Conservation (phyloP, 2,329 filamentous ascomycete species). For the Penicillium sp. region DNA sequence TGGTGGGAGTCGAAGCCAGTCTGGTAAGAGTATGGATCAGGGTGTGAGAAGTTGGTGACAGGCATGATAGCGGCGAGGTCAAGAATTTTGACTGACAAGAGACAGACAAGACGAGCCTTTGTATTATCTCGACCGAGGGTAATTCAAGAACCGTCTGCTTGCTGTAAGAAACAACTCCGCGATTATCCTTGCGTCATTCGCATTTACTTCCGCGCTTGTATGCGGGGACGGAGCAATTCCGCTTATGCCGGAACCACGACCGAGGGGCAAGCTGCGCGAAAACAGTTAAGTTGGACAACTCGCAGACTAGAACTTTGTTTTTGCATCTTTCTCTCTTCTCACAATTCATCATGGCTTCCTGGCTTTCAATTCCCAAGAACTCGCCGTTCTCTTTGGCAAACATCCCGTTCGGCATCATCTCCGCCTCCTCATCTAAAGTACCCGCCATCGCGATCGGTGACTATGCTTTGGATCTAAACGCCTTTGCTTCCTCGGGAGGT, state of each 20-base stretch:
- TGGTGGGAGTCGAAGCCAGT: slow-evolving; percentile 77
- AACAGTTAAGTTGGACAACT: neutral
- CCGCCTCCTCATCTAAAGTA: slow-evolving; percentile 57
- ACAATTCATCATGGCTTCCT: slow-evolving; percentile 48
- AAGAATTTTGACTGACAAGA: neutral
- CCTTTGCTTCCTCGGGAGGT: slow-evolving; percentile 59
- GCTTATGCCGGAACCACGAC: slow-evolving; percentile 7
- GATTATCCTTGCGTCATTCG: slow-evolving; percentile 12
- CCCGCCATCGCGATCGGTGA: slow-evolving; percentile 72
- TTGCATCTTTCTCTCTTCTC: neutral
- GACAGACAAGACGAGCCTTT: slow-evolving; percentile 6
- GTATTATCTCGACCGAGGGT: slow-evolving; percentile 6
- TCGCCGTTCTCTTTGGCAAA: slow-evolving; percentile 76
- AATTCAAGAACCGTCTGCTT: neutral
- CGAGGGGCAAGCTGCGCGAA: slow-evolving; percentile 4
- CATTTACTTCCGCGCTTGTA: slow-evolving; percentile 19
- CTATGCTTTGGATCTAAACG: slow-evolving; percentile 67
- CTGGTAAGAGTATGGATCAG: slow-evolving; percentile 73
- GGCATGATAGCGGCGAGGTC: slow-evolving; percentile 53
- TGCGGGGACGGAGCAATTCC: slow-evolving; percentile 21
- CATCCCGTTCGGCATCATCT: slow-evolving; percentile 81
- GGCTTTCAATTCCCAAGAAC: slow-evolving; percentile 59
- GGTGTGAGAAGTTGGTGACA: slow-evolving; percentile 61
- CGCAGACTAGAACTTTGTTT: neutral
- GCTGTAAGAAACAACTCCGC: neutral